phyloP scores from a whole-genome alignment of 2,329 filamentous ascomycete species.

The Bipolaris cookei region DNA sequence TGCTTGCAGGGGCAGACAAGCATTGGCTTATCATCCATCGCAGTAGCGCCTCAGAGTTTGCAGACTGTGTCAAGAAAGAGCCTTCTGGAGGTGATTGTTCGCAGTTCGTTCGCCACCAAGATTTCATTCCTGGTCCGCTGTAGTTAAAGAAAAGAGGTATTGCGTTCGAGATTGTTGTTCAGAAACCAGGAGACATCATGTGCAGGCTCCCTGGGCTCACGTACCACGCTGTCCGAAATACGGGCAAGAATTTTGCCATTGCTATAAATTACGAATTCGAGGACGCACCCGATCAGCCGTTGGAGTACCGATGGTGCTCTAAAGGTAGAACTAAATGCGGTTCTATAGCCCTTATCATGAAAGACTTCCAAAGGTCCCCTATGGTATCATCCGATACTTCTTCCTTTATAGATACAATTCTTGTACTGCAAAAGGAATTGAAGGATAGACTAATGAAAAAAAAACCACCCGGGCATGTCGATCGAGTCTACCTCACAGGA shows the following conservation, averaged over 20 bases:
- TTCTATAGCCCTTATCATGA: no score
- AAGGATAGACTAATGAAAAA: no score
- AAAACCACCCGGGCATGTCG: no score
- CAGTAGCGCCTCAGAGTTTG: slow-evolving; percentile 8
- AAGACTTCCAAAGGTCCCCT: no score
- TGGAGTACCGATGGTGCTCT: slow-evolving; percentile 14
- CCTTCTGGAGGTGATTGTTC: no score
- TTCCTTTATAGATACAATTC: no score
- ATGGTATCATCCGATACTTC: no score
- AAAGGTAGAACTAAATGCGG: slow-evolving; percentile 1
- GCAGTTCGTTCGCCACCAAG: slow-evolving; percentile 14
- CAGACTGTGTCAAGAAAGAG: not conserved
- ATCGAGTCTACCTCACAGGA: no score
- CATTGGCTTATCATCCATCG: slow-evolving; percentile 16
- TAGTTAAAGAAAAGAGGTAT: slow-evolving; percentile 13
- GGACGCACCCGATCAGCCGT: slow-evolving; percentile 8
- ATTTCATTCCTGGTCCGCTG: slow-evolving; percentile 10
- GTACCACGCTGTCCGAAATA: slow-evolving; percentile 19
- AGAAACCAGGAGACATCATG: slow-evolving; percentile 13
- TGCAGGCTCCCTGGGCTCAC: slow-evolving; percentile 2
- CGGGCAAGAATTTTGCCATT: slow-evolving; percentile 10
- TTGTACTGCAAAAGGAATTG: no score
- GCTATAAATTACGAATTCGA: slow-evolving; percentile 19
- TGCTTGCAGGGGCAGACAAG: slow-evolving; percentile 17
- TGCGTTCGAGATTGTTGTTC: slow-evolving; percentile 8